Evolutionary conservation across 176 grass and related monocot genomes (phyloP).

Genomic region (Panicum miliaceum): DNA sequence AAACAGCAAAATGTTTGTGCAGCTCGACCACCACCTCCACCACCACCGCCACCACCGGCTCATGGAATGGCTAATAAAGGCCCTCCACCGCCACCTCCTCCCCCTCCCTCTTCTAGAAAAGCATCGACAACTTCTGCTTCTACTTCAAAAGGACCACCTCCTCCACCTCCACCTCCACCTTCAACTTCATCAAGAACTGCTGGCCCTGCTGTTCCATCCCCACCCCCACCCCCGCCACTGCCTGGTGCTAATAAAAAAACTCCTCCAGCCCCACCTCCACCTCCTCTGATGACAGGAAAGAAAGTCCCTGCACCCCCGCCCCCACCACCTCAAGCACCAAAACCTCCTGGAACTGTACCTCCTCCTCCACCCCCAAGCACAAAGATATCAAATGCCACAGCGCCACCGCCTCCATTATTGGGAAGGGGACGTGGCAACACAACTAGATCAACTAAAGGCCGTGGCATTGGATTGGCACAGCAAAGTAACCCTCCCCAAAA

Average conservation of each 20-base stretch:
- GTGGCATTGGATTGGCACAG: slow-evolving; percentile 59
- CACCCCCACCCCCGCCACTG: slow-evolving; percentile 49
- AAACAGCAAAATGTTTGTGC: slow-evolving; percentile 46
- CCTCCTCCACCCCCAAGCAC: slow-evolving; percentile 62
- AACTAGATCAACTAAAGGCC: slow-evolving; percentile 62
- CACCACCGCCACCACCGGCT: slow-evolving; percentile 37
- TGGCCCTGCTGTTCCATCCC: slow-evolving; percentile 24
- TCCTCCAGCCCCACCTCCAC: slow-evolving; percentile 63
- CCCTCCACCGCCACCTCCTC: slow-evolving; percentile 52
- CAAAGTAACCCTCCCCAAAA: slow-evolving; percentile 76
- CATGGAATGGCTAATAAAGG: slow-evolving; percentile 31
- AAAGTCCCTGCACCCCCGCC: slow-evolving; percentile 62
- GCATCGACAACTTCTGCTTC: slow-evolving; percentile 30
- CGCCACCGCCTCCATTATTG: slow-evolving; percentile 56
- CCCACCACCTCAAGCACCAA: slow-evolving; percentile 61
- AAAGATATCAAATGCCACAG: slow-evolving; percentile 67
- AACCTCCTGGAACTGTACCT: slow-evolving; percentile 47
- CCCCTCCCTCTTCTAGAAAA: slow-evolving; percentile 41
- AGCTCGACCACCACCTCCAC: slow-evolving; percentile 26
- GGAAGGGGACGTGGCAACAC: slow-evolving; percentile 61
- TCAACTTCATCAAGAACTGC: background rate
- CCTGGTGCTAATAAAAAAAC: slow-evolving; percentile 37
- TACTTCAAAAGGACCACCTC: slow-evolving; percentile 43
- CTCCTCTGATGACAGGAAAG: slow-evolving; percentile 45
- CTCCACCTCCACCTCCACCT: slow-evolving; percentile 35